These are phyloP conservation scores for Sporobolomyces roseus DNA, from an alignment of 768 basidiomycete genomes.

Conservation along the genomic window DNA sequence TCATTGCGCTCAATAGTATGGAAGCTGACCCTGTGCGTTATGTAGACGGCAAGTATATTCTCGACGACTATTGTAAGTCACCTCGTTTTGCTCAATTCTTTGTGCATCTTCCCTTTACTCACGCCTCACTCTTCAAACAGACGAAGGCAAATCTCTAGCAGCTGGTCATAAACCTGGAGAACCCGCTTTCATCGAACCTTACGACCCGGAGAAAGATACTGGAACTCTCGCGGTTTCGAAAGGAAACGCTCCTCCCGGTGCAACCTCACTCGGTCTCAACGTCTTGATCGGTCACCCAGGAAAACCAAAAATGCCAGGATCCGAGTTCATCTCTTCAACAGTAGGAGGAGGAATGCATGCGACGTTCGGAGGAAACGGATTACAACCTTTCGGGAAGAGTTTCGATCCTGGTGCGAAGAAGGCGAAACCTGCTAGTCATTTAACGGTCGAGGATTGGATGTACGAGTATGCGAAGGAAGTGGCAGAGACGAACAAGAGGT, in stretches of 20 bases:
- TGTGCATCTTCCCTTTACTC: background rate
- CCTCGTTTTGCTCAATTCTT: too few relatives aligned
- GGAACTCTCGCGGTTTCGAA: slow-evolving; percentile 42
- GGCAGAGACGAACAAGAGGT: slow-evolving; percentile 57
- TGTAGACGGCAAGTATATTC: slow-evolving; percentile 83
- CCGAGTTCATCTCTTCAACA: slow-evolving; percentile 24
- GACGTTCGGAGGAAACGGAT: slow-evolving; percentile 75
- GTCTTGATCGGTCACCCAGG: slow-evolving; percentile 35
- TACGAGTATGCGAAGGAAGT: slow-evolving; percentile 66
- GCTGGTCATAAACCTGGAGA: slow-evolving; percentile 79
- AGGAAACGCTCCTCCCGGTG: slow-evolving; percentile 52
- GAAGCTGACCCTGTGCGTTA: too few relatives aligned
- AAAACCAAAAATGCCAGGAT: slow-evolving; percentile 31
- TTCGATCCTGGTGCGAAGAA: slow-evolving; percentile 80
- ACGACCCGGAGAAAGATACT: slow-evolving; percentile 57
- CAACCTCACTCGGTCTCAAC: slow-evolving; percentile 44
- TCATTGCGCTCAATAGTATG: too few relatives aligned
- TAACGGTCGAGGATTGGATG: slow-evolving; percentile 93
- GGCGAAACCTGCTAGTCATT: slow-evolving; percentile 69
- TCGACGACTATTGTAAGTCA: slow-evolving; percentile 73
- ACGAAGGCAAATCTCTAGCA: slow-evolving; percentile 76
- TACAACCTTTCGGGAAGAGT: slow-evolving; percentile 83
- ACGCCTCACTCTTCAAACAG: slow-evolving; percentile 1
- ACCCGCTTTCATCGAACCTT: slow-evolving; percentile 71
- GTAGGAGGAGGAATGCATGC: slow-evolving; percentile 48